These are phyloP conservation scores for Arabis alpina DNA, from an alignment of 345 rosid species.

Conservation along the genomic window DNA sequence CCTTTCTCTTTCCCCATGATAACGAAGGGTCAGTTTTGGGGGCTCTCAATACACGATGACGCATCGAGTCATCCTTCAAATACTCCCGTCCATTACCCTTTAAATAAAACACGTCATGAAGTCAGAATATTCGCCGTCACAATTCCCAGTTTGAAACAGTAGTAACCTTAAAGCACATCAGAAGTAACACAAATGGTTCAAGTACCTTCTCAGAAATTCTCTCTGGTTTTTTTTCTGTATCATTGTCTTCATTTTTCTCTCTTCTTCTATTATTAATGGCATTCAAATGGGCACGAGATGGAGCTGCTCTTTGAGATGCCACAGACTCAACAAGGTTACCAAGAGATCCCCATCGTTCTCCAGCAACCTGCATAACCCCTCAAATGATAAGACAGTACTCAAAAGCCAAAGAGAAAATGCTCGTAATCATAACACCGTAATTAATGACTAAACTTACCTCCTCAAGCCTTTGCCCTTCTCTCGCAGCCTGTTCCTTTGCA, in stretches of 20 bases:
- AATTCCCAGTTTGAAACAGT: neutral
- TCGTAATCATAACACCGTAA: neutral
- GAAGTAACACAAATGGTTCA: slow-evolving; percentile 5
- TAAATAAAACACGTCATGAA: neutral
- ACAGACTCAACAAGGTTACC: slow-evolving; percentile 76
- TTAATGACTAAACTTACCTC: slow-evolving; percentile 51
- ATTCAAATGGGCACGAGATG: slow-evolving; percentile 85
- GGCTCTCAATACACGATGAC: slow-evolving; percentile 64
- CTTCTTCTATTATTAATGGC: slow-evolving; percentile 73
- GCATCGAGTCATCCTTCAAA: slow-evolving; percentile 63
- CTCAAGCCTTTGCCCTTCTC: slow-evolving; percentile 72
- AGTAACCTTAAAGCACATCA: neutral
- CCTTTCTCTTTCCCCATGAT: slow-evolving; percentile 75
- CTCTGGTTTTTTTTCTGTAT: slow-evolving; percentile 43
- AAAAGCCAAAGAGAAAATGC: slow-evolving; percentile 17
- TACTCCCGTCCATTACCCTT: slow-evolving; percentile 54
- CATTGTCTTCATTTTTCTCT: slow-evolving; percentile 45
- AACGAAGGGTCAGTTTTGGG: slow-evolving; percentile 70
- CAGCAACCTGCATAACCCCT: slow-evolving; percentile 66
- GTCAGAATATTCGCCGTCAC: slow-evolving; percentile 13
- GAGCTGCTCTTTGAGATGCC: slow-evolving; percentile 71
- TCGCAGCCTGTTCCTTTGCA: slow-evolving; percentile 86
- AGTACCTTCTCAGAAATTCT: slow-evolving; percentile 56
- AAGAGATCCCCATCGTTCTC: slow-evolving; percentile 80
- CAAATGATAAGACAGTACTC: slow-evolving; percentile 25